phyloP scores from a whole-genome alignment of 306 rosid species.

The Mucuna pruriens region DNA sequence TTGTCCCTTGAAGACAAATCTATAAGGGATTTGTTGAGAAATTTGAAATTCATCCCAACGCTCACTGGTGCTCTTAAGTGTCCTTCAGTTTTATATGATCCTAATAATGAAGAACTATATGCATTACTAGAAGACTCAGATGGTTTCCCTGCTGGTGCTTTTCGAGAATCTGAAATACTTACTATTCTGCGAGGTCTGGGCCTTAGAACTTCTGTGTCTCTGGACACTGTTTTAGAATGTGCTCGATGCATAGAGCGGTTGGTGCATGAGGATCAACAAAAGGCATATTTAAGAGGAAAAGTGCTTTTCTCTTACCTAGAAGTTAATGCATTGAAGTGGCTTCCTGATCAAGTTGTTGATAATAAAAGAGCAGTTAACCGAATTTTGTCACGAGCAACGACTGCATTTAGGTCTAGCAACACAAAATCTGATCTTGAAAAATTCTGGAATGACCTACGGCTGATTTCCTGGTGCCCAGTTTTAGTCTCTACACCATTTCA shows the following conservation, averaged over 20 bases:
- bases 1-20: slow-evolving; percentile 75
- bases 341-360: slow-evolving; percentile 65
- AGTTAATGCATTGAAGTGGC: slow-evolving; percentile 94
- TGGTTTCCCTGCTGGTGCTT: slow-evolving; percentile 81
- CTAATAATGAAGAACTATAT: slow-evolving; percentile 80
- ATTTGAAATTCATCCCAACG: slow-evolving; percentile 78
- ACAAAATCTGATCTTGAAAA: slow-evolving; percentile 77
- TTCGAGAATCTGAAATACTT: slow-evolving; percentile 69
- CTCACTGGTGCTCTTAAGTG: slow-evolving; percentile 66
- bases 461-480: slow-evolving; percentile 96
- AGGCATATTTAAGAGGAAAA: slow-evolving; percentile 77
- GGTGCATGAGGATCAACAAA: slow-evolving; percentile 80
- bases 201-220: slow-evolving; percentile 84
- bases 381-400: slow-evolving; percentile 79
- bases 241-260: slow-evolving; percentile 76
- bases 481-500: slow-evolving; percentile 75
- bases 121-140: slow-evolving; percentile 80
- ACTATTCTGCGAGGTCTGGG: slow-evolving; percentile 87
- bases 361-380: slow-evolving; percentile 74
- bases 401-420: slow-evolving; percentile 67
- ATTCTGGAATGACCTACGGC: slow-evolving; percentile 83
- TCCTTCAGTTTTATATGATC: slow-evolving; percentile 84
- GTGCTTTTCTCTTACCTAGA: slow-evolving; percentile 90
- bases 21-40: slow-evolving; percentile 72
- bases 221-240: slow-evolving; percentile 75